Evolutionary conservation across 129 eudicot species (phyloP).

Genomic region (Helichrysum umbraculigerum): DNA sequence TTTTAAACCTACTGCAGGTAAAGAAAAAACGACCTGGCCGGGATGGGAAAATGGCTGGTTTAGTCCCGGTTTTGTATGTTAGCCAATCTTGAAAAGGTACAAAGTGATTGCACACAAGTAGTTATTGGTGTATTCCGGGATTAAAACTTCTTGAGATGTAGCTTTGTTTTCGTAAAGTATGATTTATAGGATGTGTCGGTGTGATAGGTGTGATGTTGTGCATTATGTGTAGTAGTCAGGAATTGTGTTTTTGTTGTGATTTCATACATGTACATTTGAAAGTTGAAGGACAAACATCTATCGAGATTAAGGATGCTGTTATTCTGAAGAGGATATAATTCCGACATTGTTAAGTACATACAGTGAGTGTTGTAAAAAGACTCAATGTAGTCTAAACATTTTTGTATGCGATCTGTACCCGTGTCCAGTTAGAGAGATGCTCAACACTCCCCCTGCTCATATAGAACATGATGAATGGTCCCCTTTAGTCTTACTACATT

Average conservation of each 20-base stretch:
- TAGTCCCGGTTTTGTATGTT: slow-evolving; percentile 91
- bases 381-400: no score
- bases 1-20: slow-evolving; percentile 51
- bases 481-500: neutral
- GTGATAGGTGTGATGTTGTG: slow-evolving; percentile 32
- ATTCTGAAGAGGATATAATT: neutral
- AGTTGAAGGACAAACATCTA: neutral
- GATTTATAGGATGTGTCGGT: slow-evolving; percentile 8
- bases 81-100: slow-evolving; percentile 56
- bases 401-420: neutral
- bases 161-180: neutral
- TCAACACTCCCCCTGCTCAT: neutral
- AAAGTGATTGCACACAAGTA: neutral
- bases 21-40: slow-evolving; percentile 89
- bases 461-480: neutral
- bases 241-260: slow-evolving; percentile 2
- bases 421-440: neutral
- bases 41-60: slow-evolving; percentile 95
- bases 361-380: neutral
- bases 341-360: neutral
- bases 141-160: neutral
- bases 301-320: neutral
- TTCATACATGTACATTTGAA: slow-evolving; percentile 8
- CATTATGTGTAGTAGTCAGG: slow-evolving; percentile 22
- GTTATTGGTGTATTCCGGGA: slow-evolving; percentile 8